Evolutionary conservation across 176 grass and related monocot species (phyloP).

Genomic region (Metroxylon sagu): DNA sequence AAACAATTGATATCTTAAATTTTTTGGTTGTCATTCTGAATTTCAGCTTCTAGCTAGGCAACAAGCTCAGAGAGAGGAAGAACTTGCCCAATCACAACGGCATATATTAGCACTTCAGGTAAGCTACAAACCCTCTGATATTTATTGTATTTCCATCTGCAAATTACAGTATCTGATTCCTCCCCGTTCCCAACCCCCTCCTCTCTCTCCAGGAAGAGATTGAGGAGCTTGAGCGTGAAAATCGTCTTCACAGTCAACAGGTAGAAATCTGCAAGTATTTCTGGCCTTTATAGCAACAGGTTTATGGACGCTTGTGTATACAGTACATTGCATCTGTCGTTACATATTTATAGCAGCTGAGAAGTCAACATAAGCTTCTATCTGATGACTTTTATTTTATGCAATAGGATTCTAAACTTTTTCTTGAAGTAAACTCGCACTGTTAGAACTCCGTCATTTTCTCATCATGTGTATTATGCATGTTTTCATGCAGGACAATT

Average conservation of each 20-base stretch:
- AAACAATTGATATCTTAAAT: too few species aligned
- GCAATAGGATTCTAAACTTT: too few species aligned
- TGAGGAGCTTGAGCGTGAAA: constrained; percentile 91
- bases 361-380: too few species aligned
- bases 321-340: too few species aligned
- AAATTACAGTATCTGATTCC: constrained; percentile 15
- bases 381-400: too few species aligned
- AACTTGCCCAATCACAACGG: constrained; percentile 84
- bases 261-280: constrained; percentile 10
- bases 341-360: too few species aligned
- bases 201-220: constrained; percentile 69
- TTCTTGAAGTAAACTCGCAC: too few species aligned
- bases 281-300: too few species aligned
- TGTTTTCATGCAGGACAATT: too few species aligned
- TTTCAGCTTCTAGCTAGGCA: constrained; percentile 85
- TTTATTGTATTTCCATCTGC: not conserved
- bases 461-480: too few species aligned
- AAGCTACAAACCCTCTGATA: constrained; percentile 2
- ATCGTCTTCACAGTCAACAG: constrained; percentile 91
- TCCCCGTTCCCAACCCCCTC: not conserved
- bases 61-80: constrained; percentile 95
- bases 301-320: too few species aligned
- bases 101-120: constrained; percentile 98
- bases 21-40: not conserved
- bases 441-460: too few species aligned